Evolutionary conservation across 257 asterid species (phyloP), one percentile per base, ranked within the genome.

Genomic region (Thymus mandschuricus): DNA sequence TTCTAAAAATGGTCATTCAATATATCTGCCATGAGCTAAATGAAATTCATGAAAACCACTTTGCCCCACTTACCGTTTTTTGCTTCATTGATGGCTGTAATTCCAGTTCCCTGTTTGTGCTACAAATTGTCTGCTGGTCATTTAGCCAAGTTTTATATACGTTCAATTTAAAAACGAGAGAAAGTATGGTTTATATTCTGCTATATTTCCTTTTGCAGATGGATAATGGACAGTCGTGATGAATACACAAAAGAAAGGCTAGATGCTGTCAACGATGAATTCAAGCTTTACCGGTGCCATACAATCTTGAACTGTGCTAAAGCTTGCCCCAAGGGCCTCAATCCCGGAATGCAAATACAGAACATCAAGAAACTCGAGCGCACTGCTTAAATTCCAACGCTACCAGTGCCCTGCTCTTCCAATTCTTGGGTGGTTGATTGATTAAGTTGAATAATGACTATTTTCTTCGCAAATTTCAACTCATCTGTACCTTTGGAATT

Each of bases 221-320:
- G 98, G 98, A 92, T 92, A 73, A 92, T 92, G 98, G 97, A 92
- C 73, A 92, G 97, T 75, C 97, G 98, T 30, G 98, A 92, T 75
- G 98, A 92, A 75, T 90, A 83, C 79, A 92, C 97, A 28, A 81
- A 86, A 81, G 98, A 92, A 81, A 92, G 98, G 0, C 86, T 92
- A 46, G 97, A 92, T 41, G 96, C 98, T 9, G 72, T 92, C 46
- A 85, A 90, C 15, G 85, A 92, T 1, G 98, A 92, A 80, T 90
- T 79, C 87, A 92, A 92, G 88, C 92, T 92, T 68, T 92, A 92
- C 69, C 88, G 96, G 9, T 90, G 98, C 85, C 97, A 92, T 67
- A 92, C 97, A 54, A 92, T 92, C 70, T 79, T 92, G 85, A 92
- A 92, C 63, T 92, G 98, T 80, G 96, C 98, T 48, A 85, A 88